phyloP scores from a whole-genome alignment of 148 eudicot species.

The Chenopodium formosanum region DNA sequence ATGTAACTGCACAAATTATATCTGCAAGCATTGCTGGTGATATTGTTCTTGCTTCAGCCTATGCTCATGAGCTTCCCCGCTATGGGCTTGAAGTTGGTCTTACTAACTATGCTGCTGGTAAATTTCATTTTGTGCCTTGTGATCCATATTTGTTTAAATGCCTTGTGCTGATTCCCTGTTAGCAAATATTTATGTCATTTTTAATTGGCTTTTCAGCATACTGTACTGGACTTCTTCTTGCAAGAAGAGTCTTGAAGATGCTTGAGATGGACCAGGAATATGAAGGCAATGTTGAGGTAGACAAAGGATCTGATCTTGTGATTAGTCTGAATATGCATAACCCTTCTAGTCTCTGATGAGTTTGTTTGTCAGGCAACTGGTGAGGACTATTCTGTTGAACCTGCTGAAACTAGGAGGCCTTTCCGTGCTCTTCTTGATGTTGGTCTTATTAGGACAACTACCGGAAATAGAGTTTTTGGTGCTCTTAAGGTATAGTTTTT shows the following conservation, averaged over 20 bases:
- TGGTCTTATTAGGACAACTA: constrained; percentile 77
- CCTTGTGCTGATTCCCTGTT: neutral
- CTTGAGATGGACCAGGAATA: constrained; percentile 73
- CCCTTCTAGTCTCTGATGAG: neutral
- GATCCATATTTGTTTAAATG: neutral
- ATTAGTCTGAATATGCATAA: neutral
- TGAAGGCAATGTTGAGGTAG: constrained; percentile 82
- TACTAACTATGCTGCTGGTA: constrained; percentile 78
- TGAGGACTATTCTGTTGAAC: constrained; percentile 84
- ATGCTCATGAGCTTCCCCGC: constrained; percentile 68
- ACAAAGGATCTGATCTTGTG: neutral
- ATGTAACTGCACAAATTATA: constrained; percentile 57
- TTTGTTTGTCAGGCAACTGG: constrained; percentile 56
- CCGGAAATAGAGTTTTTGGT: constrained; percentile 88
- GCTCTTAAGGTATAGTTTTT: constrained; percentile 63
- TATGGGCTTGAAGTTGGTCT: constrained; percentile 81
- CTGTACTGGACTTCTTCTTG: constrained; percentile 77
- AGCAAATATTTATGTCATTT: neutral
- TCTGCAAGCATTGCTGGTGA: constrained; percentile 73
- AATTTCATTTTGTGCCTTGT: neutral
- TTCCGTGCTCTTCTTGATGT: constrained; percentile 91
- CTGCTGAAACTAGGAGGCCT: constrained; percentile 72
- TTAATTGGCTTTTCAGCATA: constrained; percentile 41
- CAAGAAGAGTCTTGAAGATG: constrained; percentile 59
- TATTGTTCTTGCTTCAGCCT: constrained; percentile 60